phyloP scores from a whole-genome alignment of 2,329 filamentous ascomycete species.

The Fusarium palustre region DNA sequence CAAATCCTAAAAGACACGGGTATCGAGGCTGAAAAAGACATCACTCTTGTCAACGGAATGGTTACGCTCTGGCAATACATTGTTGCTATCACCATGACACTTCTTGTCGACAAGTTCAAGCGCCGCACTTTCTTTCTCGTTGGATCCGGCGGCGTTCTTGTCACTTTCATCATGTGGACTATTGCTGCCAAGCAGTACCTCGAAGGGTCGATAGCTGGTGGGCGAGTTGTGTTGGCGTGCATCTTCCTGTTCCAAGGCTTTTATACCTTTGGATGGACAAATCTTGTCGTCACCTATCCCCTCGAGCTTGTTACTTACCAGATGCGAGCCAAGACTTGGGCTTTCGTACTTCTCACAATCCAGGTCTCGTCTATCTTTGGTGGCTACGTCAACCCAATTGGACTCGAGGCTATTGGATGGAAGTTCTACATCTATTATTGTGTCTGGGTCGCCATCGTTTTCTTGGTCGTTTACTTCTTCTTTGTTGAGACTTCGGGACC shows the following conservation, averaged over 20 bases:
- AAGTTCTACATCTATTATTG: not conserved
- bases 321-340: not conserved
- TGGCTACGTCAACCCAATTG: not conserved
- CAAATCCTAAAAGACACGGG: not conserved
- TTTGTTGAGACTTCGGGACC: not conserved
- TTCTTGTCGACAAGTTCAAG: not conserved
- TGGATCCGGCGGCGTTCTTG: not conserved
- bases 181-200: not conserved
- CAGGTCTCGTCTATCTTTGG: not conserved
- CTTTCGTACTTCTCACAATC: not conserved
- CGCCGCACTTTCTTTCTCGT: not conserved
- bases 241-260: not conserved
- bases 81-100: not conserved
- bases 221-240: not conserved
- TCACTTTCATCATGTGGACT: not conserved
- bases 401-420: not conserved
- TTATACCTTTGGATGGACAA: not conserved
- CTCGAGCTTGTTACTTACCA: not conserved
- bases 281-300: not conserved
- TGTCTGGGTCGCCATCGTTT: not conserved
- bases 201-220: not conserved
- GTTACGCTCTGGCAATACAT: not conserved
- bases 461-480: not conserved
- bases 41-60: not conserved
- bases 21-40: not conserved